Evolutionary conservation across 2,329 filamentous ascomycete species (phyloP).

Genomic region (Fusarium chlamydosporum): DNA sequence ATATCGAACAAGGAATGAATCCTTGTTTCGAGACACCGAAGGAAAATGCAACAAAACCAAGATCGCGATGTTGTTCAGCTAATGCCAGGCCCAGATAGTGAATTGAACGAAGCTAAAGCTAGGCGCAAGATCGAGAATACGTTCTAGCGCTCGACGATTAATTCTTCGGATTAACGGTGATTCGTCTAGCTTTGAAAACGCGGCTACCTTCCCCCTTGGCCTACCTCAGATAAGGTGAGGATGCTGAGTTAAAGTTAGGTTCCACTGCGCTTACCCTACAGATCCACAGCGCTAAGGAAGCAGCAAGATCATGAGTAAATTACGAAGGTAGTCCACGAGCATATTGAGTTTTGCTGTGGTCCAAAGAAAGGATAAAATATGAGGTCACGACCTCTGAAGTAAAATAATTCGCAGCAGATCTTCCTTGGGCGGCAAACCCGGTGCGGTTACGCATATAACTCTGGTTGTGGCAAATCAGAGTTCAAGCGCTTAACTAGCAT

Average conservation of each 20-base stretch:
- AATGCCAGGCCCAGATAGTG: neutral
- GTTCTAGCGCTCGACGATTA: too few relatives aligned
- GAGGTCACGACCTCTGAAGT: too few relatives aligned
- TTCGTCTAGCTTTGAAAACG: neutral
- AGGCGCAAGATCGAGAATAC: neutral
- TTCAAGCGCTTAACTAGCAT: too few relatives aligned
- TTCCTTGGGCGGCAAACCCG: too few relatives aligned
- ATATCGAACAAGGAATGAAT: neutral
- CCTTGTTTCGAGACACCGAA: rapidly evolving
- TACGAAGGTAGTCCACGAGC: neutral
- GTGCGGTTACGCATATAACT: too few relatives aligned
- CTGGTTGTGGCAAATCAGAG: too few relatives aligned
- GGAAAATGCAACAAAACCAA: neutral
- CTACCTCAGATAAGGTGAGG: neutral
- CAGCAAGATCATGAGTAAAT: neutral
- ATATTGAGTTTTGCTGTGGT: neutral
- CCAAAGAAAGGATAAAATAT: too few relatives aligned
- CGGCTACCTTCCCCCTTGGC: neutral
- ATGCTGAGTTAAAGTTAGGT: neutral
- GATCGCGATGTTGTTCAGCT: neutral
- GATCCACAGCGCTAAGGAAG: neutral
- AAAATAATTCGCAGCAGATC: too few relatives aligned
- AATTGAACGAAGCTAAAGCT: neutral
- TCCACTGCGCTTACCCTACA: neutral
- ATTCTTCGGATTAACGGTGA: neutral